Evolutionary conservation across 2,329 filamentous ascomycete species (phyloP), one percentile per base, ranked within the genome.

Genomic region (Tolypocladium ovalisporum): DNA sequence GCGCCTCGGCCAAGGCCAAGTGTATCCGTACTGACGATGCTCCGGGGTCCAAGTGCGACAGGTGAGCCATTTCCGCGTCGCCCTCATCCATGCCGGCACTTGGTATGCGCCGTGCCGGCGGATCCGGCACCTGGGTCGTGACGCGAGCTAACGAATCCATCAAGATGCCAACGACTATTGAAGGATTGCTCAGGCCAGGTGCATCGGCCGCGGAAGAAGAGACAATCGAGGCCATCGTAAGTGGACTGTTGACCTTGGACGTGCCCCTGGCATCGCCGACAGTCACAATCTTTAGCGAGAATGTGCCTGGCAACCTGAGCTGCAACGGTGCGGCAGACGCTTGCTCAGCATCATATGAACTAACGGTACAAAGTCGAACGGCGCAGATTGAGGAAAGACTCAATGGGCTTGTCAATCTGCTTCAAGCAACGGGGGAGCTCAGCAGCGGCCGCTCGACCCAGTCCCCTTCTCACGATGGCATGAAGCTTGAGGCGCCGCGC

Each of bases 171-270:
- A 58, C 69, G 78, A 17, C 66, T 81, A 6, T 70, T 72, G 40
- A 81, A 80, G 60, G 71, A 75, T 37, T 81, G 79, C 59, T 66
- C 70, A 0, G 70, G 68, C 13, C 78, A 81, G 61, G 65, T 79
- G 32, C 78, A 78, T 62, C 73, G 72, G 29, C 76, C 76, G 4
- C 71, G 79, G 35, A 81, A 81, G 66, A 81, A 80, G 69, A 71
- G 79, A 61, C 74, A 76, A 36, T 70, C 68, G 37, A 79, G 76
- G 58, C 75, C 76, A 36, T 80, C 78, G 78, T 80, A 68, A 71
- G 78, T 73, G n/a, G 24, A 8, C 7, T 19, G 17, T 40, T n/a
- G 29, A 4, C 3, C 4, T 24, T 24, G 2, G 24, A 34, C 9
- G 7, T 13, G 9, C 9, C 29, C 12, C 47, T 9, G 2, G 17